phyloP scores from a whole-genome alignment of 2,329 filamentous ascomycete genomes.

The Penicillium sp. region DNA sequence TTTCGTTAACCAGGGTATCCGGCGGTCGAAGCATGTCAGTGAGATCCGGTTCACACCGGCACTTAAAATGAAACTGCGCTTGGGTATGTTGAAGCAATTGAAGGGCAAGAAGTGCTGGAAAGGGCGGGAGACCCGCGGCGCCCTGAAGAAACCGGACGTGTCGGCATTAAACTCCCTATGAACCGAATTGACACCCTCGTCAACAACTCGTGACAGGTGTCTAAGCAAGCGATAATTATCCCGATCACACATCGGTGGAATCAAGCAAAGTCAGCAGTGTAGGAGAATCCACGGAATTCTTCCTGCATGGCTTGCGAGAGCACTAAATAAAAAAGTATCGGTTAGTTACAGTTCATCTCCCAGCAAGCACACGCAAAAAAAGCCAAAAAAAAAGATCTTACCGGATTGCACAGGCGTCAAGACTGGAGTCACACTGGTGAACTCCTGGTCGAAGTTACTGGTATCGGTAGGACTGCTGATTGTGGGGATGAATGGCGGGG shows the following conservation, averaged over 20 bases:
- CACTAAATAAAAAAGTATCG: conserved; percentile 53
- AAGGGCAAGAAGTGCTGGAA: conserved; percentile 19
- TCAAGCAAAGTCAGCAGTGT: conserved; percentile 85
- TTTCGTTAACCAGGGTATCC: conserved; percentile 24
- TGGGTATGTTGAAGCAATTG: conserved; percentile 26
- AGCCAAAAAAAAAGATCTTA: conserved; percentile 50
- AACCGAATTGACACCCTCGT: conserved; percentile 7
- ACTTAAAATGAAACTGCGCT: conserved; percentile 22
- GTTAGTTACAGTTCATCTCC: conserved; percentile 13
- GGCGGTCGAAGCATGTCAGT: conserved; percentile 18
- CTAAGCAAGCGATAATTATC: conserved; percentile 14
- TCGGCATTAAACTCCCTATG: conserved; percentile 9
- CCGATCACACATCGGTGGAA: conserved; percentile 11
- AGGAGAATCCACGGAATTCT: conserved; percentile 98
- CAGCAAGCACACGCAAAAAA: not conserved
- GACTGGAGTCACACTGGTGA: conserved; percentile 96
- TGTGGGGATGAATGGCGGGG: conserved; percentile 81
- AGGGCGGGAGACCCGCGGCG: conserved; percentile 17
- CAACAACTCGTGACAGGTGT: conserved; percentile 8
- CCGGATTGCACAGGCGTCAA: conserved; percentile 95
- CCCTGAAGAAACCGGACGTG: conserved; percentile 9
- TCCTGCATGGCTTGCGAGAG: conserved; percentile 98
- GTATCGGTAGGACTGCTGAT: conserved; percentile 94
- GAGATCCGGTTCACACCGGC: conserved; percentile 19
- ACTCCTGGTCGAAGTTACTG: conserved; percentile 99